Base-by-base conservation (phyloP, 176 grass and related monocot species). In the Aegilops bicornis region DNA sequence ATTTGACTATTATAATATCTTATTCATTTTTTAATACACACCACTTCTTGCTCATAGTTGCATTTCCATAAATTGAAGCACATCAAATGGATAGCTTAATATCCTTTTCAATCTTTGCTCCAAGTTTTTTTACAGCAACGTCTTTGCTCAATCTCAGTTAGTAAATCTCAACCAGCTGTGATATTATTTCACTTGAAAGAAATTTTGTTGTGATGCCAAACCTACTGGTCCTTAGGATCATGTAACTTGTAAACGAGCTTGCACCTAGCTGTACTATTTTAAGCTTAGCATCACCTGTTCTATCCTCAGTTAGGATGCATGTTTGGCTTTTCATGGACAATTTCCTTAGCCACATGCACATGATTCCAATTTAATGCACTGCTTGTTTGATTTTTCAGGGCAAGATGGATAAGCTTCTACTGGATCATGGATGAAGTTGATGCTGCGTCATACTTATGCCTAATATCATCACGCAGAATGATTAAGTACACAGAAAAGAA, bases 271-370 rank as follows among this genome's bases (percentile, higher is more conserved):
- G 22, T 43, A 20, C 50, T 72, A 72, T 70, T 70, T 69, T 70
- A 10, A 20, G 19, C 33, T 70, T 20, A n/a, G 33, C 31, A 20
- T 69, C 7, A 24, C 31, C 8, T 69, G 66, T 35, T 69, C 66
- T 69, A 69, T 35, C 66, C 65, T 68, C 20, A 72, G 2, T 73
- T 43, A 42, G 69, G n/a, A 73, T 73, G 70, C 70, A 73, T 73
- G 37, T 15, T 73, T 42, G 10, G 12, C 23, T 71, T 43, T 73
- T 24, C 10, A 11, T 3, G 37, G n/a, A 73, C 27, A 27, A 27
- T 27, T 27, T 27, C 27, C 27, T 27, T 43, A 7, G 70, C 5
- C 23, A 73, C 37, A 25, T 45, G 37, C 37, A 25, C n/a, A 43
- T 43, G 37, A 43, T 25, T 73, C 37, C 22, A 73, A 25, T 73